These are phyloP conservation scores for Umbelopsis ramanniana DNA, from an alignment of 192 early-diverging fungal species.

Conservation along the genomic window DNA sequence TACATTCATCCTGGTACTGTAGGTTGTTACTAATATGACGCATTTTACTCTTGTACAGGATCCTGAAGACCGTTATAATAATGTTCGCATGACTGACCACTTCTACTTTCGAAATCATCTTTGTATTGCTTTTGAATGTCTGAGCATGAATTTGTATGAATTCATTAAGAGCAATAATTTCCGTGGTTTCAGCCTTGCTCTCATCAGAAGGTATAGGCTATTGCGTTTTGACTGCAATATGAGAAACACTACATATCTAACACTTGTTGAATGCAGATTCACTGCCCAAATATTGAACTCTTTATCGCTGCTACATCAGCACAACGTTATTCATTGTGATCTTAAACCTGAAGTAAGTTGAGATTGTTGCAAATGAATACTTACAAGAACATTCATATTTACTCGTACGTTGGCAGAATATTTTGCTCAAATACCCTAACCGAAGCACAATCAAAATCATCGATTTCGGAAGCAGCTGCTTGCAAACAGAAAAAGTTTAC, in stretches of 20 bases:
- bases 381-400: neutral
- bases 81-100: slow-evolving; percentile 87
- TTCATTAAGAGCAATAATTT: slow-evolving; percentile 95
- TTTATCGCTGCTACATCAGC: slow-evolving; percentile 69
- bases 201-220: slow-evolving; percentile 64
- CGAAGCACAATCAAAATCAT: slow-evolving; percentile 92
- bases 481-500: slow-evolving; percentile 92
- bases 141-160: slow-evolving; percentile 96
- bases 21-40: neutral
- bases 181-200: slow-evolving; percentile 80
- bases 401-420: slow-evolving; percentile 57
- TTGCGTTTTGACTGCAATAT: neutral
- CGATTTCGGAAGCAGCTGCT: slow-evolving; percentile 95
- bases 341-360: slow-evolving; percentile 90
- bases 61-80: slow-evolving; percentile 75
- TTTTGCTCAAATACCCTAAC: slow-evolving; percentile 75
- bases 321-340: slow-evolving; percentile 94
- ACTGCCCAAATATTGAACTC: slow-evolving; percentile 85
- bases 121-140: slow-evolving; percentile 93
- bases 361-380: slow-evolving; percentile 26
- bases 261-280: slow-evolving; percentile 57
- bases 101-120: slow-evolving; percentile 97
- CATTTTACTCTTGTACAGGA: slow-evolving; percentile 60
- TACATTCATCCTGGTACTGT: neutral
- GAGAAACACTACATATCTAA: neutral